A percentile compares a stretch with the other conserved stretches of the same genome.
phyloP scores from a whole-genome alignment of 1,284 basidiomycete genomes.

The Apiotrichum siamense region DNA sequence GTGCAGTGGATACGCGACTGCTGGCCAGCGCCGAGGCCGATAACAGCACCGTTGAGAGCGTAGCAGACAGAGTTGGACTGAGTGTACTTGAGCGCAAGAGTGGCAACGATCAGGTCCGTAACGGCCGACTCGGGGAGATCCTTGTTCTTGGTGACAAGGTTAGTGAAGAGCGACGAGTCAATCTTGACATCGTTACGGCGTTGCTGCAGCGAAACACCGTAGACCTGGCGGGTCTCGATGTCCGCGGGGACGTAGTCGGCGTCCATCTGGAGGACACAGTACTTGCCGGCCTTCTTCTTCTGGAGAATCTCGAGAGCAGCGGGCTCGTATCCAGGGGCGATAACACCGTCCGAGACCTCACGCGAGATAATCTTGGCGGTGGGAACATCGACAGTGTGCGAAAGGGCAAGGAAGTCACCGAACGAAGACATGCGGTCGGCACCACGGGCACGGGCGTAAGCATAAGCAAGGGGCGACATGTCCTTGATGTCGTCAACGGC shows the following conservation, averaged over 20 bases:
- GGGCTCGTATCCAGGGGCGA: conserved; percentile 84
- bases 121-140: conserved; percentile 67
- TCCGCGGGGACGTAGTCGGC: conserved; percentile 67
- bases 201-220: conserved; percentile 87
- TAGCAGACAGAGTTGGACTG: conserved; percentile 99
- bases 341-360: conserved; percentile 96
- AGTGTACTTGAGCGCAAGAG: conserved; percentile 95
- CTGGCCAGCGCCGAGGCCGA: conserved; percentile 95
- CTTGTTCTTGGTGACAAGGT: conserved; percentile 84
- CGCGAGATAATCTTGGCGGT: conserved; percentile 95
- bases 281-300: conserved; percentile 99
- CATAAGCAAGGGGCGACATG: conserved; percentile 80
- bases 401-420: conserved; percentile 96
- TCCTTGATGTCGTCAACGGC: conserved; percentile 90
- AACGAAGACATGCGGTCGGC: conserved; percentile 99
- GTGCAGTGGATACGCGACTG: conserved; percentile 99
- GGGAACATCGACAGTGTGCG: conserved; percentile 82
- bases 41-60: conserved; percentile 83
- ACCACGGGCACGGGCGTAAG: conserved; percentile 92
- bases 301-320: conserved; percentile 84
- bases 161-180: conserved; percentile 70
- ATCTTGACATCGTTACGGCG: conserved; percentile 88
- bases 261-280: conserved; percentile 94
- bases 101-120: conserved; percentile 87
- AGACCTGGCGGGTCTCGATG: conserved; percentile 90